Evolutionary conservation across 176 grass and related monocot genomes (phyloP).

Genomic region (Oropetium thomaeum): DNA sequence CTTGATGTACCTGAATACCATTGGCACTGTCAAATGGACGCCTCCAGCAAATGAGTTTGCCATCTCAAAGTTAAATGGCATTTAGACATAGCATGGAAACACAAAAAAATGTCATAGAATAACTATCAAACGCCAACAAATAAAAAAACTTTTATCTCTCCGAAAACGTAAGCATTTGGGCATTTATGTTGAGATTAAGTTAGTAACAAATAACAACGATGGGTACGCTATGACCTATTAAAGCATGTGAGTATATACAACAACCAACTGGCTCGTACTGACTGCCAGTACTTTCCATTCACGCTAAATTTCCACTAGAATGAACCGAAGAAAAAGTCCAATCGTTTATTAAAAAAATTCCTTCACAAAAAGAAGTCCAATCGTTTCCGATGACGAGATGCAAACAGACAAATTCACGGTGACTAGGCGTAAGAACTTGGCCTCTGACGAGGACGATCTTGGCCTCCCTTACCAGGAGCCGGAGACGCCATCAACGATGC

Average conservation of each 20-base stretch:
- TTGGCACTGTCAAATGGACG: slow-evolving; percentile 46
- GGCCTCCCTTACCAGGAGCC: slow-evolving; percentile 53
- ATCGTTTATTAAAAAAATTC: no score
- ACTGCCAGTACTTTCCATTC: background rate
- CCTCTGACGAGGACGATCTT: background rate
- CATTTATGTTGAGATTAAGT: no score
- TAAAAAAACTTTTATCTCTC: no score
- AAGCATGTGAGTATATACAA: background rate
- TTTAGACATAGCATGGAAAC: background rate
- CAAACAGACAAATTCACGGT: background rate
- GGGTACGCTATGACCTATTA: background rate
- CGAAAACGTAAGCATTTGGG: no score
- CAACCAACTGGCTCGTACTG: background rate
- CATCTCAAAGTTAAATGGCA: slow-evolving; percentile 6
- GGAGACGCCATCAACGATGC: slow-evolving; percentile 80
- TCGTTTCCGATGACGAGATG: background rate
- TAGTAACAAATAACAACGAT: no score
- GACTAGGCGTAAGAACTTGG: background rate
- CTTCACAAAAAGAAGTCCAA: background rate
- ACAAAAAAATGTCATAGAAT: background rate
- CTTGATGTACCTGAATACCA: slow-evolving; percentile 89
- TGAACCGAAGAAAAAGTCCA: background rate
- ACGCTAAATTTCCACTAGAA: background rate
- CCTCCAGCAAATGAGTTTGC: background rate
- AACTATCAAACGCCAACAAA: no score